Evolutionary conservation across 345 rosid genomes (phyloP).

Genomic region (Populus pruinosa): DNA sequence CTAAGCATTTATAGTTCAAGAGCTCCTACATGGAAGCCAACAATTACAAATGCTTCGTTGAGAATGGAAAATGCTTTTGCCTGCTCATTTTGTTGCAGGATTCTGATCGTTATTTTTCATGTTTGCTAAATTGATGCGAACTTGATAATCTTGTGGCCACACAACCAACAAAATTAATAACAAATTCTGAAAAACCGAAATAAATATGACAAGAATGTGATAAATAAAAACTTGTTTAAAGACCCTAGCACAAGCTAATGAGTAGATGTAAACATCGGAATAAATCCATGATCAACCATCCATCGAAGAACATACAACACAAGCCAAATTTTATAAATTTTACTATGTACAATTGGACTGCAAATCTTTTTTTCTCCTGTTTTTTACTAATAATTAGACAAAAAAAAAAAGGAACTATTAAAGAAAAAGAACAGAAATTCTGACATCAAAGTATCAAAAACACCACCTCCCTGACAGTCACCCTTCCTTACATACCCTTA

Average conservation of each 20-base stretch:
- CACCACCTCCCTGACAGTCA: background rate
- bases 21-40: too few relatives aligned
- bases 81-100: background rate
- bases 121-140: background rate
- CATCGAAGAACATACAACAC: background rate
- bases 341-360: slow-evolving; percentile 10
- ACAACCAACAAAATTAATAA: too few relatives aligned
- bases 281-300: background rate
- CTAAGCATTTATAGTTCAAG: background rate
- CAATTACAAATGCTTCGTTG: too few relatives aligned
- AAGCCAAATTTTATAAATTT: background rate
- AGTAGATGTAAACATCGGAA: background rate
- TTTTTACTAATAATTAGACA: slow-evolving; percentile 2
- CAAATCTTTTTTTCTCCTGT: background rate
- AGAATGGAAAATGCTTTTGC: background rate
- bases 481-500: background rate
- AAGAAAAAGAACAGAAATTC: slow-evolving; percentile 7
- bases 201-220: too few relatives aligned
- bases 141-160: too few relatives aligned
- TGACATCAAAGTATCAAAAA: slow-evolving; percentile 15
- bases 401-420: slow-evolving; percentile 8
- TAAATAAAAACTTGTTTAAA: too few relatives aligned
- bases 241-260: too few relatives aligned
- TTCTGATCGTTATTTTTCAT: background rate
- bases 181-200: too few relatives aligned